Evolutionary conservation across 2,329 filamentous ascomycete genomes (phyloP), one percentile per base, ranked within the genome.

Genomic region (Biscogniauxia marginata): DNA sequence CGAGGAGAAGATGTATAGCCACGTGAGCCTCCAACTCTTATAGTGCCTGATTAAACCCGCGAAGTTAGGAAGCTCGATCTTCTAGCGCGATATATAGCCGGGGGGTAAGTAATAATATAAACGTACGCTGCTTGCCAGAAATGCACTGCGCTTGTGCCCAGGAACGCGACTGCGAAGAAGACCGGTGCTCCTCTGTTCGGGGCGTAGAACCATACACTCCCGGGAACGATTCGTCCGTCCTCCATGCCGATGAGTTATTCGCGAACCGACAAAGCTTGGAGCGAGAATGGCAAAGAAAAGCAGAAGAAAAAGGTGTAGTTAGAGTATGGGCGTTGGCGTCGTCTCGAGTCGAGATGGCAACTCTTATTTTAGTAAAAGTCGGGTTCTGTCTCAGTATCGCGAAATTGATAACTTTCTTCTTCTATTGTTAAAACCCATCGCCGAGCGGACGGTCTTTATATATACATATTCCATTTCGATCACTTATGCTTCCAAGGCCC

Each of bases 21-120:
- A 69, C 0, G 81, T 84, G 13, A 84, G 72, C 50, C 76, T 77
- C 79, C 81, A 86, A 61, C 77, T 81, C 59, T 80, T 81, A 65
- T 84, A 83, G 53, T 73, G 79, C 46, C 82, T 84, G 11, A 7
- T 47, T 11, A 7, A 18, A n/a, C n/a, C n/a, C 4, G 20, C 3
- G 34, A 49, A 48, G 20, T 16, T 25, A 3, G 30, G 30, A 39
- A 16, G 13, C n/a, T 39, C 30, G 30, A 9, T n/a, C 30, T 39
- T 39, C 30, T 39, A 11, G 22, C 22, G 30, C 25, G 4, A 44
- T 48, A 23, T n/a, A 34, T 39, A 58, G 56, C 45, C 52, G 47
- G 2, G 52, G 60, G 30, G 6, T 39, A 3, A n/a, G 30, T 11
- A 16, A 25, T n/a, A n/a, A n/a, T n/a, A n/a, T 9, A 8, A 25